These are phyloP conservation scores for Rhamnella rubrinervis DNA, from an alignment of 331 rosid genomes.

Conservation along the genomic window DNA sequence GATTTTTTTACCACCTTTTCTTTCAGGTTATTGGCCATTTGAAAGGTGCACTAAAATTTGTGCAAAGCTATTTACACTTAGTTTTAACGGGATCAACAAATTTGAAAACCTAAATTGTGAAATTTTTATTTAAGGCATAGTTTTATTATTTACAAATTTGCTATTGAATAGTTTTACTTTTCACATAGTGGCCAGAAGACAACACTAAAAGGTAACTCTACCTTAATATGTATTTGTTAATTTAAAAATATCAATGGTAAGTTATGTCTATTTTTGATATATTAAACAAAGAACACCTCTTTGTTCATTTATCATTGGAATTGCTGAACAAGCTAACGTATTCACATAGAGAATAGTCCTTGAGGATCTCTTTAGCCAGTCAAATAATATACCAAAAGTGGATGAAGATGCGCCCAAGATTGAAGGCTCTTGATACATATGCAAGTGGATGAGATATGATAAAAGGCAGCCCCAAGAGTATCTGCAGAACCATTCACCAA, in stretches of 20 bases:
- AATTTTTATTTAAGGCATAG: not conserved
- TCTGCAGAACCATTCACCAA: conserved; percentile 62
- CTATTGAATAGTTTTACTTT: not conserved
- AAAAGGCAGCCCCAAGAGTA: conserved; percentile 85
- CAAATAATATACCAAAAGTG: conserved; percentile 75
- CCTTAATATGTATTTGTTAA: too few relatives aligned
- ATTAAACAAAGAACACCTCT: not conserved
- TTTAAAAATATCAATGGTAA: too few relatives aligned
- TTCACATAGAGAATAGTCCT: conserved; percentile 6
- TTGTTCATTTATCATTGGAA: not conserved
- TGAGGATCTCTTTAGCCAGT: conserved; percentile 16
- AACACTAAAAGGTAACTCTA: too few relatives aligned
- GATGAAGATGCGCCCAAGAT: conserved; percentile 93
- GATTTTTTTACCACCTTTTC: not conserved
- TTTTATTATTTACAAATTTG: not conserved
- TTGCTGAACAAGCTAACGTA: conserved; percentile 12
- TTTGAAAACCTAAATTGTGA: too few relatives aligned
- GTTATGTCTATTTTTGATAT: too few relatives aligned
- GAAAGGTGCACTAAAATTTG: too few relatives aligned
- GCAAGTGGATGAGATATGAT: conserved; percentile 70
- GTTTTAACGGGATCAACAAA: too few relatives aligned
- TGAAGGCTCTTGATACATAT: conserved; percentile 84
- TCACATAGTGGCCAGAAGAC: not conserved
- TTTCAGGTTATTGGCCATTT: not conserved
- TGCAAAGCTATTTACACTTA: too few relatives aligned